Evolutionary conservation across 2,329 filamentous ascomycete genomes (phyloP).

Genomic region (Fusarium denticulatum): DNA sequence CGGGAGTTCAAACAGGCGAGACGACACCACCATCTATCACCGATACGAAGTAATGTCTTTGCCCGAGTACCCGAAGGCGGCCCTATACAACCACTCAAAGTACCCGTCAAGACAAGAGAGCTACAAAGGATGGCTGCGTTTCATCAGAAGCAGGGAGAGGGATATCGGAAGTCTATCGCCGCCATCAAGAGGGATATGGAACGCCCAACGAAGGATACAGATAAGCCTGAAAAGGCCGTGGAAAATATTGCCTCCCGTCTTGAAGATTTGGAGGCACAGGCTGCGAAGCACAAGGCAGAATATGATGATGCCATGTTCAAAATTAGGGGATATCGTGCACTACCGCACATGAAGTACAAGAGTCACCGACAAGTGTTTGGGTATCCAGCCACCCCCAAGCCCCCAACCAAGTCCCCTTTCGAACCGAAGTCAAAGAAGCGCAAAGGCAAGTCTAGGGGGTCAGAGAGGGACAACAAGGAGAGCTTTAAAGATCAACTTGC

Average conservation of each 20-base stretch:
- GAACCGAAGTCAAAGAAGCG: not conserved
- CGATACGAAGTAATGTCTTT: slow-evolving; percentile 41
- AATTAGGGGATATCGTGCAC: slow-evolving; percentile 41
- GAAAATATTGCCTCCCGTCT: slow-evolving; percentile 22
- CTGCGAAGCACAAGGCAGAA: slow-evolving; percentile 38
- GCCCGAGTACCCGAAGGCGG: slow-evolving; percentile 28
- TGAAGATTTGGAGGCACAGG: slow-evolving; percentile 39
- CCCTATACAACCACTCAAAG: slow-evolving; percentile 21
- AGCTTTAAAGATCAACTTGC: slow-evolving; percentile 19
- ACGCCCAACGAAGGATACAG: not conserved
- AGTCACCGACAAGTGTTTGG: slow-evolving; percentile 46
- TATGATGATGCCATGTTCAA: slow-evolving; percentile 44
- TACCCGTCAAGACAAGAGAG: slow-evolving; percentile 36
- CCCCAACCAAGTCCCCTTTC: slow-evolving; percentile 31
- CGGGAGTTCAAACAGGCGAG: slow-evolving; percentile 50
- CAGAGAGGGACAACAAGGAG: slow-evolving; percentile 8
- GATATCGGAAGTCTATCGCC: slow-evolving; percentile 41
- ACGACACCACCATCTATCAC: slow-evolving; percentile 46
- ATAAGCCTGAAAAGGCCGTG: not conserved
- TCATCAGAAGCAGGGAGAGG: slow-evolving; percentile 46
- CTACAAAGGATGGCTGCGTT: slow-evolving; percentile 44
- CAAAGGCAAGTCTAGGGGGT: not conserved
- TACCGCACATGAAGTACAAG: slow-evolving; percentile 45
- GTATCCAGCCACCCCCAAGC: slow-evolving; percentile 31
- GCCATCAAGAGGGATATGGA: slow-evolving; percentile 28